phyloP scores from a whole-genome alignment of 176 grass and related monocot species.

The Elaeis guineensis region DNA sequence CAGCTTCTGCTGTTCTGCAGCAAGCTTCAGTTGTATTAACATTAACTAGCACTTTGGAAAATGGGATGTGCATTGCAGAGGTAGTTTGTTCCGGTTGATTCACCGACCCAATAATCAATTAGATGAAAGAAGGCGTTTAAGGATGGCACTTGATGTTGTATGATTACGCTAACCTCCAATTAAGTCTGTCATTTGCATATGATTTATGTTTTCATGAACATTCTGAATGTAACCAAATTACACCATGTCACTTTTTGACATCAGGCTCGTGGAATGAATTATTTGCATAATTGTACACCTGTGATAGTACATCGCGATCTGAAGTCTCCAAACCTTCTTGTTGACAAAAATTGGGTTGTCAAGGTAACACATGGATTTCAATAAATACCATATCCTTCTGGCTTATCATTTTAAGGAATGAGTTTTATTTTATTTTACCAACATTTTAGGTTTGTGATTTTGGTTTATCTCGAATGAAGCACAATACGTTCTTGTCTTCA shows the following conservation, averaged over 20 bases:
- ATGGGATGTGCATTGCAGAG: constrained; percentile 39
- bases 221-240: too few relatives aligned
- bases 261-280: constrained; percentile 99
- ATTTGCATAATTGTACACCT: constrained; percentile 91
- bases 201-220: too few relatives aligned
- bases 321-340: constrained; percentile 95
- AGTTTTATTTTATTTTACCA: constrained; percentile 13
- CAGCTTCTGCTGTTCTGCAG: constrained; percentile 1
- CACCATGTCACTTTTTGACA: neutral
- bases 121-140: constrained; percentile 72
- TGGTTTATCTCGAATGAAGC: constrained; percentile 94
- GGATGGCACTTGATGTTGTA: constrained; percentile 98
- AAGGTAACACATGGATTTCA: constrained; percentile 57
- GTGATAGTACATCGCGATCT: constrained; percentile 96
- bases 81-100: constrained; percentile 90
- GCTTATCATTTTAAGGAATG: constrained; percentile 8
- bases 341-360: constrained; percentile 99
- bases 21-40: constrained; percentile 11
- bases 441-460: constrained; percentile 88
- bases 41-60: constrained; percentile 8
- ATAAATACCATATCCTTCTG: constrained; percentile 13
- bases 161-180: neutral
- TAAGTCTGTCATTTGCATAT: too few relatives aligned
- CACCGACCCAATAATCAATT: constrained; percentile 83
- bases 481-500: constrained; percentile 93